These are phyloP conservation scores for Hyaloscypha bicolor DNA, from an alignment of 495 filamentous ascomycete species.

Conservation along the genomic window DNA sequence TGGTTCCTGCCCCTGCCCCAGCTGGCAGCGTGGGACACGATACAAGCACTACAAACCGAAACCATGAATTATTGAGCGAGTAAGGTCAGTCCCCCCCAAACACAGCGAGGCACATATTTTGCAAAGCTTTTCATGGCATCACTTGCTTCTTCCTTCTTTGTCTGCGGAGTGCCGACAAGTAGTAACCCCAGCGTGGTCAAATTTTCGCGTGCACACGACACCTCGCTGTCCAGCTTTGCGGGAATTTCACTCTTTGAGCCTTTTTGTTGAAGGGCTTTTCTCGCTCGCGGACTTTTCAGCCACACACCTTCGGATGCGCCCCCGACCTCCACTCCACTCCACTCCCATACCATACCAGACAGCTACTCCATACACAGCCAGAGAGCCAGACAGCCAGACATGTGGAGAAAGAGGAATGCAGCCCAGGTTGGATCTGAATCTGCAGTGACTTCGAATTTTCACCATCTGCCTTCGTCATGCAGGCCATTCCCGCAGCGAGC, in stretches of 20 bases:
- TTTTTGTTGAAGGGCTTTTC: constrained; percentile 7
- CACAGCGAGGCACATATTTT: not conserved
- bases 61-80: too few species aligned
- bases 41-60: too few species aligned
- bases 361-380: too few species aligned
- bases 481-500: constrained; percentile 12
- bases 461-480: constrained; percentile 20
- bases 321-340: not conserved
- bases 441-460: constrained; percentile 8
- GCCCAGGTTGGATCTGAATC: not conserved
- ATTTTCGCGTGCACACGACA: constrained; percentile 13
- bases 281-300: not conserved
- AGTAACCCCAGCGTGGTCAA: constrained; percentile 3
- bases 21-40: not conserved
- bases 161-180: not conserved
- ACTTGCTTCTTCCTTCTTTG: constrained; percentile 12
- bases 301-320: constrained; percentile 3
- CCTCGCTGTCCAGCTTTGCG: not conserved
- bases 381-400: not conserved
- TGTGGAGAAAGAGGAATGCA: constrained; percentile 6
- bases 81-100: too few species aligned
- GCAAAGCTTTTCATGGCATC: constrained; percentile 2
- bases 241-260: constrained; percentile 15
- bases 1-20: too few species aligned
- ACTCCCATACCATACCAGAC: too few species aligned